Conservation (phyloP, 768 basidiomycete species). For the Neoboletus subvelutipes region DNA sequence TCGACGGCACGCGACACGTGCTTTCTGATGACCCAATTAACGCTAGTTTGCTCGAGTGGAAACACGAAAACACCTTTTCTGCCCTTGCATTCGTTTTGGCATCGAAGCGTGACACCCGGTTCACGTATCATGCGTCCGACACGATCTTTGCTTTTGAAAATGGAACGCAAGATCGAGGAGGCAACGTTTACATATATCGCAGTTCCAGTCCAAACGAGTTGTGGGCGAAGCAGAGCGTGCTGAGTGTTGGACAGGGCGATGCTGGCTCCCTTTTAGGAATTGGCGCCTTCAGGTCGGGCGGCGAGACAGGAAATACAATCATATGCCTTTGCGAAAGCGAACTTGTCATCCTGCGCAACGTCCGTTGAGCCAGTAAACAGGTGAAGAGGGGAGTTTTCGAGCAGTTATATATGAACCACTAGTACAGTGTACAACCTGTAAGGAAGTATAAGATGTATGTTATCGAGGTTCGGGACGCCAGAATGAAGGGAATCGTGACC, state of each 20-base stretch:
- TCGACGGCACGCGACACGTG: conserved; percentile 69
- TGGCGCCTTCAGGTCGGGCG: conserved; percentile 43
- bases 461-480: conserved; percentile 28
- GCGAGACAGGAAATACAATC: conserved; percentile 41
- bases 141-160: conserved; percentile 84
- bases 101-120: conserved; percentile 86
- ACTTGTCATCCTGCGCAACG: conserved; percentile 56
- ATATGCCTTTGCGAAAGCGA: conserved; percentile 77
- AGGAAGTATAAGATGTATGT: conserved; percentile 38
- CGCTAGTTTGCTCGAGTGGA: conserved; percentile 49
- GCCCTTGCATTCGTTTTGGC: conserved; percentile 93
- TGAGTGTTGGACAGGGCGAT: conserved; percentile 68
- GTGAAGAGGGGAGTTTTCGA: conserved; percentile 14
- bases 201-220: conserved; percentile 47
- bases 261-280: conserved; percentile 81
- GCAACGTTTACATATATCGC: conserved; percentile 87
- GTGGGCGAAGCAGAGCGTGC: conserved; percentile 77
- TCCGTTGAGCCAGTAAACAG: conserved; percentile 24
- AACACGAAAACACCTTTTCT: conserved; percentile 78
- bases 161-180: conserved; percentile 62
- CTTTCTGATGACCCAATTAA: conserved; percentile 33
- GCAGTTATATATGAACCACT: conserved; percentile 23
- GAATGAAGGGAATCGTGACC: conserved; percentile 32
- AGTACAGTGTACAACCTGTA: conserved; percentile 36
- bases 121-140: conserved; percentile 68